Evolutionary conservation across 1,284 basidiomycete genomes (phyloP), one percentile per base, ranked within the genome.

Genomic region (Ceraceosorus guamensis): DNA sequence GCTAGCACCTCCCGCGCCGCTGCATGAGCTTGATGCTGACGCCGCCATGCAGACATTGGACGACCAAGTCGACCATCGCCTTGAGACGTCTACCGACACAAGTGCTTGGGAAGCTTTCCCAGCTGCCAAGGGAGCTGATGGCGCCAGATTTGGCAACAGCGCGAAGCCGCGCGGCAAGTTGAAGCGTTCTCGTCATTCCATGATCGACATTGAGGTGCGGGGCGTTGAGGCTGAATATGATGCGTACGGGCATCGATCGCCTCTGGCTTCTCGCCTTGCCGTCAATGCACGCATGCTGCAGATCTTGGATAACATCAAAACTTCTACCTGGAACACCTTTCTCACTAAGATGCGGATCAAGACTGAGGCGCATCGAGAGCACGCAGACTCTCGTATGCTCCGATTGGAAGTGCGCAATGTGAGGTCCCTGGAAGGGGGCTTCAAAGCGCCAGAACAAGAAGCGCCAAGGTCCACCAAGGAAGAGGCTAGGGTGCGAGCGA

Each of bases 251-350:
- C 24, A 51, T 11, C 55, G 49, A 32, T 39, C 55, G 10, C 52
- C 64, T 11, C 44, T 70, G 8, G 58, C 67, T 2, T 68, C 69
- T 3, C 37, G 66, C 13, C 39, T 68, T 18, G 62, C 59, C 5
- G 60, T 70, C 39, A 60, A 51, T 43, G 66, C 59, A 7, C 45
- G 31, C 79, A 87, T 57, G 81, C 79, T 90, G 48, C 90, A 95
- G 76, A 95, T 98, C 61, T 79, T 97, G 53, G 93, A 98, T 78
- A 91, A 96, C 73, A 90, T 98, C 81, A 91, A 90, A 80, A 92
- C 92, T 0, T 96, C 92, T 8, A 97, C 93, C 0, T 98, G 95
- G 95, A 87, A 86, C 76, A 96, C 91, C 72, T 98, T 98, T 76
- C 79, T 98, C 58, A 93, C 91, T 1, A 57, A 61, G 50, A 69